phyloP scores from a whole-genome alignment of 2,329 filamentous ascomycete species.

The Fusarium fujikuroi region DNA sequence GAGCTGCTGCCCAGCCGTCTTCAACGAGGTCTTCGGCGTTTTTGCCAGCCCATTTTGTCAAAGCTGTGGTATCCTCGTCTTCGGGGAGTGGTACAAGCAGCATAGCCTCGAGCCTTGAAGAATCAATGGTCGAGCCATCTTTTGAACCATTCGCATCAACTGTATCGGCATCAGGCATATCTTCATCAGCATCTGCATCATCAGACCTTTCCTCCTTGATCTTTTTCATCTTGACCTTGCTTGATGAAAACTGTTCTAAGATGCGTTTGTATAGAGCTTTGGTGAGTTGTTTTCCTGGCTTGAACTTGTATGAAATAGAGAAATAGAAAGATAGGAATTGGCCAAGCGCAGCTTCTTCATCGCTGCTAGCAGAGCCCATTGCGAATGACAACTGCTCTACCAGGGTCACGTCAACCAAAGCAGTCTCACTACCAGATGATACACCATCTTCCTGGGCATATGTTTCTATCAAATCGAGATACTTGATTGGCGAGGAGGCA shows the following conservation, averaged over 20 bases:
- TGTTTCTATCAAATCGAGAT: conserved; percentile 76
- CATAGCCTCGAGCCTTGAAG: conserved; percentile 61
- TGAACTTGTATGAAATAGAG: conserved; percentile 61
- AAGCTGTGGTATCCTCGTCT: conserved; percentile 62
- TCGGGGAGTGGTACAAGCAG: conserved; percentile 61
- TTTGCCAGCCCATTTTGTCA: conserved; percentile 77
- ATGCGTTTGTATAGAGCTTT: conserved; percentile 47
- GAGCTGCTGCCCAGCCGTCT: conserved; percentile 74
- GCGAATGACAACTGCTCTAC: conserved; percentile 82
- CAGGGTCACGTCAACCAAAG: conserved; percentile 75
- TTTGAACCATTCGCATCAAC: neutral
- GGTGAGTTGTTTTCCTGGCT: conserved; percentile 53
- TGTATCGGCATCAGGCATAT: conserved; percentile 29
- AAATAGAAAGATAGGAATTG: conserved; percentile 69
- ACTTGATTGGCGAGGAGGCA: conserved; percentile 81
- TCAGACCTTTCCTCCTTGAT: conserved; percentile 30
- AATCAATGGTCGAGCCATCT: conserved; percentile 42
- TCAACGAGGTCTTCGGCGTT: conserved; percentile 82
- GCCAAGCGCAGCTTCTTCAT: conserved; percentile 60
- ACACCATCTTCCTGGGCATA: conserved; percentile 46
- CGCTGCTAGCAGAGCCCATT: conserved; percentile 60
- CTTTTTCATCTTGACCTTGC: conserved; percentile 40
- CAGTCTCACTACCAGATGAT: conserved; percentile 50
- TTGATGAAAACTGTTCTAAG: conserved; percentile 45
- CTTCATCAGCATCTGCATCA: conserved; percentile 27